These are phyloP conservation scores for Solanum lignicaule DNA, from an alignment of 257 asterid genomes.

Conservation along the genomic window DNA sequence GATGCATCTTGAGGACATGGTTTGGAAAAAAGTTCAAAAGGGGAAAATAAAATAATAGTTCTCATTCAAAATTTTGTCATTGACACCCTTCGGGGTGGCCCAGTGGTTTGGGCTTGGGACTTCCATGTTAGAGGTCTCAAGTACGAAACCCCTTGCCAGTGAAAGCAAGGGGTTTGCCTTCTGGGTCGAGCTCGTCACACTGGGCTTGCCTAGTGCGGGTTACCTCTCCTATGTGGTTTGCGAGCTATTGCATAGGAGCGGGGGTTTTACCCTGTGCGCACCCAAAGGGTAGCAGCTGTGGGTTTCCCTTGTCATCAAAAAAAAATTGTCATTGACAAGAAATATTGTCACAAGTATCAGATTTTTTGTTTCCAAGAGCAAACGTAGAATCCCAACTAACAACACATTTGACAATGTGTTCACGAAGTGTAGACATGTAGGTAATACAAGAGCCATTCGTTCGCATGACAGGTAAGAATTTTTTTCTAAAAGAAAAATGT, in stretches of 20 bases:
- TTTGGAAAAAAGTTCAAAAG: not conserved
- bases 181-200: too few species aligned
- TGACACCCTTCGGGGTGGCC: too few species aligned
- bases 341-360: not conserved
- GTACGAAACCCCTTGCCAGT: too few species aligned
- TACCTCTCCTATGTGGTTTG: too few species aligned
- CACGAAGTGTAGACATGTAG: not conserved
- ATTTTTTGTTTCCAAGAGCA: not conserved
- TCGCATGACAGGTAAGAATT: not conserved
- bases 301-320: too few species aligned
- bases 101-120: too few species aligned
- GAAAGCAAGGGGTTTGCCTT: too few species aligned
- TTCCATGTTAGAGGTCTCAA: too few species aligned
- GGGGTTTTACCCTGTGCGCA: too few species aligned
- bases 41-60: not conserved
- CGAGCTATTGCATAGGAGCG: too few species aligned
- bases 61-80: not conserved
- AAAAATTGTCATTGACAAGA: not conserved
- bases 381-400: not conserved
- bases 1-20: not conserved
- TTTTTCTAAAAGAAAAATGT: not conserved
- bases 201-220: too few species aligned
- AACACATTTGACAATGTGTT: not conserved
- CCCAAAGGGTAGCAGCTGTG: too few species aligned
- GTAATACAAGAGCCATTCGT: not conserved